Base-by-base conservation (phyloP, 2,329 filamentous ascomycete genomes). In the Aspergillus aculeatus region DNA sequence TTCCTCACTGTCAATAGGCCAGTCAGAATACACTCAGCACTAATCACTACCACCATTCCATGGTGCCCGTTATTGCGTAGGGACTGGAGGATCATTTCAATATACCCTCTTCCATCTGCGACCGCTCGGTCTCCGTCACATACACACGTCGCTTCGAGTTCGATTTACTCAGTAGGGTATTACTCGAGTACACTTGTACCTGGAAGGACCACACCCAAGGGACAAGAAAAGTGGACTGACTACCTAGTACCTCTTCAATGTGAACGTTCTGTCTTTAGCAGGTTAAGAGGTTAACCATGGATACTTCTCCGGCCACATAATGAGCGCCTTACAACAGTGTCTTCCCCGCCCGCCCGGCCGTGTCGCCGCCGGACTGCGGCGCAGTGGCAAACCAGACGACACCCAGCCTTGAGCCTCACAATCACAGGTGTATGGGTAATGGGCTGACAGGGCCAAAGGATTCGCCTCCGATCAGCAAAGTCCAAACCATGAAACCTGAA, bases 391-490 rank as follows among this genome's bases (percentile, higher is more conserved):
- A 55, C 26, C 38, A 54, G 47, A 54, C 23, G 19, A 41, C 47
- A 35, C 24, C 52, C 47, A 41, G 10, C 11, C 38, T 55, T 55
- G 53, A 55, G 53, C 53, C 53, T 55, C 53, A 55, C 32, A 29
- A 29, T 26, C 31, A 24, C 31, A 12, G 3, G 11, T 12, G 12
- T 35, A 12, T 35, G 23, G 26, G 26, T 29, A 10, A 55, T 55
- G 53, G 41, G 53, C 53, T 55, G 53, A 48, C 41, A 44, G 24
- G 26, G 7, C 26, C 26, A 29, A 7, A 29, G 26, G 53, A 47
- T 48, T 55, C n/a, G 53, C 53, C 53, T 55, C 53, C 41, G 41
- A 29, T 55, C 53, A 47, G 41, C 53, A 47, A 47, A 29, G 41
- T 55, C 53, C 7, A 44, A 55, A 47, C 53, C 53, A 55, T 19